Conservation (phyloP, 495 filamentous ascomycete species). For the Trichocladium uniseriatum region DNA sequence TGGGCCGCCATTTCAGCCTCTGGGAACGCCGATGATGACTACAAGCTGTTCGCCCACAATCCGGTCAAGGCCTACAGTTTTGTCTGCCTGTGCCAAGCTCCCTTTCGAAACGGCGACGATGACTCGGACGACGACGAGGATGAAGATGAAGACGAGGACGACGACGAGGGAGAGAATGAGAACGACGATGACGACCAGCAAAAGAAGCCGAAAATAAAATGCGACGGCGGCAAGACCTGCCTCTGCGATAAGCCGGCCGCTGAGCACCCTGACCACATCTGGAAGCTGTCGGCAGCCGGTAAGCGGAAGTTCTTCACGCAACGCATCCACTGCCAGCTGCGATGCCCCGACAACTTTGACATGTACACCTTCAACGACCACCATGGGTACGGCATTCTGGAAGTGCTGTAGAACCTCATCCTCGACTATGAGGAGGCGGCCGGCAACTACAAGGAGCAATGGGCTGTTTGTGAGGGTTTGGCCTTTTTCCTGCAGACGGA, state of each 20-base stretch:
- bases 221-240: conserved; percentile 27
- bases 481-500: conserved; percentile 12
- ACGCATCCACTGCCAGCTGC: conserved; percentile 14
- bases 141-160: conserved; percentile 10
- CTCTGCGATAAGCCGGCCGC: conserved; percentile 30
- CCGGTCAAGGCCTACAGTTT: conserved; percentile 25
- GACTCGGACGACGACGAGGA: conserved; percentile 19
- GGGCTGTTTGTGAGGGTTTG: conserved; percentile 27
- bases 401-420: conserved; percentile 30
- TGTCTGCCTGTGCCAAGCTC: conserved; percentile 27
- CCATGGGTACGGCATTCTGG: conserved; percentile 24
- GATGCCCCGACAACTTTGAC: conserved; percentile 27
- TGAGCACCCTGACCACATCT: conserved; percentile 36
- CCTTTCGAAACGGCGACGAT: conserved; percentile 14
- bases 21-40: conserved; percentile 29
- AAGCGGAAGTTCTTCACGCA: conserved; percentile 18
- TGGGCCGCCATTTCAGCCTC: conserved; percentile 35
- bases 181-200: no score
- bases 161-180: conserved; percentile 4
- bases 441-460: conserved; percentile 27
- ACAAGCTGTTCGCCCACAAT: conserved; percentile 19
- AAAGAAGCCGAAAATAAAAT: not conserved
- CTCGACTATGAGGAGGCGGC: conserved; percentile 29
- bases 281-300: conserved; percentile 30
- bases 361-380: conserved; percentile 36